These are phyloP conservation scores for Nyctanthes arbortristis DNA, from an alignment of 257 asterid species.

Conservation along the genomic window DNA sequence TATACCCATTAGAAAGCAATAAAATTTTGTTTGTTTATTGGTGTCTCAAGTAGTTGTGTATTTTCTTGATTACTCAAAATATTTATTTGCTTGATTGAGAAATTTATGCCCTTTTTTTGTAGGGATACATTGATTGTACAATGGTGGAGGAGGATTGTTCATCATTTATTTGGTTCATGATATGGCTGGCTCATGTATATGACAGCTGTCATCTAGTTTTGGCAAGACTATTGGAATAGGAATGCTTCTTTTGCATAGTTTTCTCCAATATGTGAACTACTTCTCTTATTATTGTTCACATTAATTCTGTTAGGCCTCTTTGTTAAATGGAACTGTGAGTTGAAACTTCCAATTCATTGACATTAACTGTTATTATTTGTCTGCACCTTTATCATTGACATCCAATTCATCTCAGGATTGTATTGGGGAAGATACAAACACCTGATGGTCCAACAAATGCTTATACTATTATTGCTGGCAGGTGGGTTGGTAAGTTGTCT, in stretches of 20 bases:
- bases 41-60: too few relatives aligned
- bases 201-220: not conserved
- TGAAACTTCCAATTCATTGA: not conserved
- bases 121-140: too few relatives aligned
- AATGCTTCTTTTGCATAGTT: not conserved
- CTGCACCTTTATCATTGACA: slow-evolving; percentile 61
- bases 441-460: slow-evolving; percentile 83
- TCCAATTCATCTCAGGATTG: slow-evolving; percentile 88
- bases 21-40: too few relatives aligned
- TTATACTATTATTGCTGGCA: slow-evolving; percentile 79
- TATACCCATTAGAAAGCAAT: too few relatives aligned
- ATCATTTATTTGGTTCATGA: not conserved
- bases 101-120: too few relatives aligned
- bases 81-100: too few relatives aligned
- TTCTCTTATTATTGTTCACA: not conserved
- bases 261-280: not conserved
- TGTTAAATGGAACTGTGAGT: too few relatives aligned
- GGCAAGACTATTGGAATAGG: not conserved
- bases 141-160: not conserved
- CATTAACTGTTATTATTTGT: slow-evolving; percentile 20
- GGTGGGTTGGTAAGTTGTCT: slow-evolving; percentile 81
- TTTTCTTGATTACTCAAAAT: too few relatives aligned
- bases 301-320: not conserved
- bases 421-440: slow-evolving; percentile 94
- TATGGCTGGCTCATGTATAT: not conserved